Evolutionary conservation across 345 rosid species (phyloP).

Genomic region (Alliaria petiolata): DNA sequence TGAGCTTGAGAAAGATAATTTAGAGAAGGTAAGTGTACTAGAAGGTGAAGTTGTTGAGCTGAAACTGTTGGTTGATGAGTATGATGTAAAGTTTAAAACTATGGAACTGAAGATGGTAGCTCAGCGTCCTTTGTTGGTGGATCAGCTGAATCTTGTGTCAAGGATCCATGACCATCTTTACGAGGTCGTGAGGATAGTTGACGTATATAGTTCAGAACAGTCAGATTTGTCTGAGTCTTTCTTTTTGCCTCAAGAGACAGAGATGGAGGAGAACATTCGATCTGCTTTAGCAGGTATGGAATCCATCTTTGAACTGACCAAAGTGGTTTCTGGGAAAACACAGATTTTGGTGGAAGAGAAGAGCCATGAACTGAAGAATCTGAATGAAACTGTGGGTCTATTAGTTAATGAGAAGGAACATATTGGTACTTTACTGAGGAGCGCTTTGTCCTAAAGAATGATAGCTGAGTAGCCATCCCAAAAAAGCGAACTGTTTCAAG

Average conservation of each 20-base stretch:
- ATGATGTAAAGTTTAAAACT: constrained; percentile 63
- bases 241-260: constrained; percentile 83
- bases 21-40: constrained; percentile 40
- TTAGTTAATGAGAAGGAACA: constrained; percentile 88
- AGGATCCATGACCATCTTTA: constrained; percentile 70
- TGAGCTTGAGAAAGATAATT: constrained; percentile 50
- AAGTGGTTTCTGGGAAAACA: constrained; percentile 58
- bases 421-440: constrained; percentile 76
- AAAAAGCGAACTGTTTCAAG: constrained; percentile 63
- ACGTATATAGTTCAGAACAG: constrained; percentile 53
- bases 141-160: constrained; percentile 81
- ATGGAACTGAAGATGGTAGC: constrained; percentile 60
- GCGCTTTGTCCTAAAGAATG: constrained; percentile 81
- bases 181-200: constrained; percentile 54
- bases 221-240: constrained; percentile 76
- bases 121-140: constrained; percentile 71
- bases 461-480: constrained; percentile 51
- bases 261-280: constrained; percentile 76
- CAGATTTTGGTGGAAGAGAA: constrained; percentile 62
- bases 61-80: constrained; percentile 64
- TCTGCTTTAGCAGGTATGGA: constrained; percentile 95
- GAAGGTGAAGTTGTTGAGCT: constrained; percentile 58
- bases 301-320: constrained; percentile 65
- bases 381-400: constrained; percentile 65
- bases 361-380: constrained; percentile 51